A percentile compares a stretch with the other conserved stretches of the same genome.
Evolutionary conservation across 1,284 basidiomycete genomes (phyloP).

Genomic region (Leccinum ponderosum): DNA sequence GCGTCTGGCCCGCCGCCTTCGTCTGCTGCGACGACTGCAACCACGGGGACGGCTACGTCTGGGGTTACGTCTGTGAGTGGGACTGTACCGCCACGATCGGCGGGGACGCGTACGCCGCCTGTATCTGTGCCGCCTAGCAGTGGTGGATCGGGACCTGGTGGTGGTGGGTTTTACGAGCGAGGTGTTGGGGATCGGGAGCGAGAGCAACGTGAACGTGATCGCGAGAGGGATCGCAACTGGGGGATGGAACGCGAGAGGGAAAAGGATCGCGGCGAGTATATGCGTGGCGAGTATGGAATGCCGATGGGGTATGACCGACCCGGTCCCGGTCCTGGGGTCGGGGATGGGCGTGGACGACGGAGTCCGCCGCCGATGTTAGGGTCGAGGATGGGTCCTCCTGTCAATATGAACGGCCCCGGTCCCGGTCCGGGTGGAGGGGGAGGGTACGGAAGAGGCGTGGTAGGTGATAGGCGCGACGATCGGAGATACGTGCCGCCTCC

Average conservation of each 20-base stretch:
- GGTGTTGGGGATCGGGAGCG: constrained; percentile 3
- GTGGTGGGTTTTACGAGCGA: constrained; percentile 28
- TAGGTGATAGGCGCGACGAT: constrained; percentile 22
- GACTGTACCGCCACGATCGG: constrained; percentile 17
- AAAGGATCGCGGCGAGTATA: constrained; percentile 11
- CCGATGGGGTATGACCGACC: constrained; percentile 14
- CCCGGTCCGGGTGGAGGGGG: not conserved
- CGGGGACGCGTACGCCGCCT: constrained; percentile 21
- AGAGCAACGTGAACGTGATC: not conserved
- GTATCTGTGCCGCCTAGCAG: constrained; percentile 15
- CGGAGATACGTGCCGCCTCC: constrained; percentile 23
- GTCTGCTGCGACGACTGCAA: constrained; percentile 14
- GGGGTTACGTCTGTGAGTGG: constrained; percentile 7
- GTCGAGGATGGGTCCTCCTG: constrained; percentile 13
- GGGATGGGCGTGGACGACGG: constrained; percentile 22
- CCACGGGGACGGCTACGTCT: not conserved
- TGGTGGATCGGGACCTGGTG: not conserved
- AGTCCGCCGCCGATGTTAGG: constrained; percentile 22
- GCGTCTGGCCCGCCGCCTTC: constrained; percentile 15
- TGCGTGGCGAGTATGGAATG: constrained; percentile 23
- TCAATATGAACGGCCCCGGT: constrained; percentile 2
- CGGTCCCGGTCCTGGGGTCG: not conserved
- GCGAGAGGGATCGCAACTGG: not conserved
- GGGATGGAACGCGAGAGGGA: not conserved
- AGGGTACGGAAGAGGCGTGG: constrained; percentile 13